Base-by-base conservation (phyloP, 2,329 filamentous ascomycete species). In the Alternaria brassicicola region DNA sequence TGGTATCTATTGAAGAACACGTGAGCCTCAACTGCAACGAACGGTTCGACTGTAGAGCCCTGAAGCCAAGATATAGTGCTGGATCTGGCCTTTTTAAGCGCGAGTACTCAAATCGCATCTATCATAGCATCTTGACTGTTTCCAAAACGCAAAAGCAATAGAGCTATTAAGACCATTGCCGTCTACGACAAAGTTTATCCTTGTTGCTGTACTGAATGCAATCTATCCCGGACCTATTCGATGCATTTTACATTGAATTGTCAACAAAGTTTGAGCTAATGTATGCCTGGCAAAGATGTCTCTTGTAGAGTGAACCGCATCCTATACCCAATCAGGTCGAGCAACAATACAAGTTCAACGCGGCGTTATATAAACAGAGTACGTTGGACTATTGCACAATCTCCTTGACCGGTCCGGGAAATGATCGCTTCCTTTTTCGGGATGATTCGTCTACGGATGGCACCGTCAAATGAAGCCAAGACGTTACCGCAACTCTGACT, bases 381-480 rank as follows among this genome's bases (percentile, higher is more conserved):
- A 23, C 43, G 6, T 9, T 3, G 28, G 7, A 33, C 31, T 33
- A 23, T 21, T 35, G 28, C n/a, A 35, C 3, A 47, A 10, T 33
- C 43, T 35, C 19, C 36, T 47, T 6, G 13, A 13, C 30, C 43
- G 43, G 43, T 47, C 3, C 19, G 13, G 15, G 19, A 35, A 31
- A 15, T 23, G 19, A 35, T 25, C 5, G 13, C 30, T 47, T 35
- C 15, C 30, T 47, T 47, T n/a, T 19, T 8, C 8, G 13, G 8
- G 35, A 17, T 33, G 43, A 25, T 33, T 47, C n/a, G 47, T 35
- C 6, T 31, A 4, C 52, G 43, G 35, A 48, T 48, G 43, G 26
- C 41, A 35, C 52, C 43, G 33, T 39, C 35, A 48, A 10, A 41
- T 55, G 31, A 48, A 12, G 25, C 45, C 46, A 60, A 53, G 33